Percentiles rank a stretch among this genome's conserved stretches.
Evolutionary conservation across 1,284 basidiomycete genomes (phyloP).

Genomic region (Ceratobasidium sp.): DNA sequence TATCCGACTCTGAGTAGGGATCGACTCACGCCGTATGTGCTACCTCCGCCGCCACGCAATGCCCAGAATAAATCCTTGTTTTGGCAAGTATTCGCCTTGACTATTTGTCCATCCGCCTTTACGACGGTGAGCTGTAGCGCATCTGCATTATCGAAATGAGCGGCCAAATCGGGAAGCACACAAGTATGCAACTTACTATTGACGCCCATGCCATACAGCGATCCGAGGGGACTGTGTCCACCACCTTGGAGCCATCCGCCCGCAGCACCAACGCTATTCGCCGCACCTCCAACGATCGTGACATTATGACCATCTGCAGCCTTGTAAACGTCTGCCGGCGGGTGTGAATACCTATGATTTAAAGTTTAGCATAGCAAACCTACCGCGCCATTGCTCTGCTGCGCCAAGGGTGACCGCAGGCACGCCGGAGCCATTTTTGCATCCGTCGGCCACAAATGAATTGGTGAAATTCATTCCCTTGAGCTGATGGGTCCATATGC

Average conservation of each 20-base stretch:
- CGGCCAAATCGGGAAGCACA: not conserved
- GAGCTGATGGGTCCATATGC: constrained; percentile 58
- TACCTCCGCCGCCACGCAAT: constrained; percentile 43
- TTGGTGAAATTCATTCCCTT: constrained; percentile 43
- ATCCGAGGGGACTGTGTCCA: constrained; percentile 32
- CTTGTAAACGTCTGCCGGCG: constrained; percentile 19
- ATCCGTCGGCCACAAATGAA: constrained; percentile 14
- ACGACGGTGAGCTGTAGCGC: constrained; percentile 32
- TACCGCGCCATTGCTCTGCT: constrained; percentile 44
- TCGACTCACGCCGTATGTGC: constrained; percentile 25
- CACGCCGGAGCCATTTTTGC: not conserved
- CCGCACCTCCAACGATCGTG: constrained; percentile 24
- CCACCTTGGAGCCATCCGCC: constrained; percentile 45
- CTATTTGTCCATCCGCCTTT: constrained; percentile 30
- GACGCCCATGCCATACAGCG: constrained; percentile 29
- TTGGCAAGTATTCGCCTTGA: constrained; percentile 27
- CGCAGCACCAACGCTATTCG: constrained; percentile 35
- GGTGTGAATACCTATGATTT: not conserved
- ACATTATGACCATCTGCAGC: constrained; percentile 38
- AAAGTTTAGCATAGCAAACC: not conserved
- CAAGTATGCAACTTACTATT: constrained; percentile 18
- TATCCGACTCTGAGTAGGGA: not conserved
- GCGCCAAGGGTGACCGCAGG: constrained; percentile 39
- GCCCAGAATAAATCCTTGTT: constrained; percentile 46
- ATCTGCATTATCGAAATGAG: not conserved